Base-by-base conservation (phyloP, 2,329 filamentous ascomycete genomes). In the Pestalotiopsis sp. region DNA sequence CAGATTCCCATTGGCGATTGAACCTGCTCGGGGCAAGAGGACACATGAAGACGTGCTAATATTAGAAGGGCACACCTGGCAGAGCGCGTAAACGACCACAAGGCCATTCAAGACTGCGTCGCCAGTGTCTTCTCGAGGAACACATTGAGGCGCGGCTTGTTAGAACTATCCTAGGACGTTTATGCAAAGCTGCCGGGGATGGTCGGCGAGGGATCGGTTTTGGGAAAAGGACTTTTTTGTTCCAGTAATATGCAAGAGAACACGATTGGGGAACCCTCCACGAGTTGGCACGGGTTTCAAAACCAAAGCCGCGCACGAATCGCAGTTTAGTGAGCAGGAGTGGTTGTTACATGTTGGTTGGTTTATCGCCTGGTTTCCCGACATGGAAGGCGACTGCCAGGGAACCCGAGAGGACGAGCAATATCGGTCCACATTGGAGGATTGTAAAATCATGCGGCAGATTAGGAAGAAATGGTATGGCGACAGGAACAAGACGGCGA, bases 361-460 rank as follows among this genome's bases (percentile, higher is more conserved):
- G 20, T 2, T n/a, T 20, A 7, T 39, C 6, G 25, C 62, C 39
- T 39, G 20, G 20, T 39, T 65, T 65, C 39, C 62, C 38, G 11
- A 52, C 20, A 23, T 27, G 62, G 62, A 65, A 65, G 62, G 62
- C 39, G 4, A 65, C 14, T 62, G 12, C n/a, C 62, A 36, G 36
- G 36, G 62, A 14, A 13, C 7, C 20, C 38, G 23, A 49, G 39
- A 39, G 4, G 36, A 65, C 49, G 25, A 66, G 31, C 63, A 66
- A 23, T 57, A 66, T 31, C 13, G 31, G 23, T 14, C 14, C 27
- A 66, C n/a, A 17, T 45, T n/a, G 5, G 39, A 66, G 64, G 68
- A 57, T 64, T 25, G 4, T 57, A 25, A 60, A 58, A 31, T 65
- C 70, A 57, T 69, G 69, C 68, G 70, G 70, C 69, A 66, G 64